A percentile compares a stretch with the other conserved stretches of the same genome.
Conservation (phyloP, 2,329 filamentous ascomycete genomes). For the Sporothrix luriei region DNA sequence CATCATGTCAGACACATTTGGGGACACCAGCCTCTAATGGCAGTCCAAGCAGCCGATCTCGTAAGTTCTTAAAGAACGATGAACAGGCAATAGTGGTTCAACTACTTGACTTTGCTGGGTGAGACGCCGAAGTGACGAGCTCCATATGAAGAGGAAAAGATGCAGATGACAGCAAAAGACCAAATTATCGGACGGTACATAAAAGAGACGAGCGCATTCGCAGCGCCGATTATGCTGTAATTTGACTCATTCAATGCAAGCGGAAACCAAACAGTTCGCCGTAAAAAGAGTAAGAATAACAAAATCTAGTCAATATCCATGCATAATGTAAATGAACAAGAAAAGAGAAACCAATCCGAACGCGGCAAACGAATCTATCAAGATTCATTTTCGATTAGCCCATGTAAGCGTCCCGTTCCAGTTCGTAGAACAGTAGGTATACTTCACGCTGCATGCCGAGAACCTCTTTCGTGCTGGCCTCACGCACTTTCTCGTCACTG, state of each 20-base stretch:
- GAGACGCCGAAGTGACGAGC: too few species aligned
- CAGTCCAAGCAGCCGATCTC: too few species aligned
- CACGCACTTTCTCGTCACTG: slow-evolving; percentile 94
- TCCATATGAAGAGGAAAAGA: neutral
- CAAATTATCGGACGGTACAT: neutral
- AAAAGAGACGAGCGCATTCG: neutral
- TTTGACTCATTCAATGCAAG: slow-evolving; percentile 23
- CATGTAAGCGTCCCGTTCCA: slow-evolving; percentile 54
- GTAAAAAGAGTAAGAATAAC: neutral
- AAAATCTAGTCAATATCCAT: neutral
- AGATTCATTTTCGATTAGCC: neutral
- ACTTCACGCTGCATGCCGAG: slow-evolving; percentile 93
- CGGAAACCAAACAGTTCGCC: slow-evolving; percentile 5
- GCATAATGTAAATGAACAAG: neutral
- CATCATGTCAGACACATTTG: too few species aligned
- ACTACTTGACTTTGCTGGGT: too few species aligned
- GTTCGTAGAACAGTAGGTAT: slow-evolving; percentile 93
- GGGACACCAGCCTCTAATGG: too few species aligned
- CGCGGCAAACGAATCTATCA: neutral
- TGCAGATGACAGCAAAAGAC: neutral
- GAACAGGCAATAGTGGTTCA: too few species aligned
- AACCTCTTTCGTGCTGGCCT: slow-evolving; percentile 89
- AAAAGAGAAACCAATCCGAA: neutral
- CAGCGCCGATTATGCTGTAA: slow-evolving; percentile 24
- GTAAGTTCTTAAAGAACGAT: too few species aligned